phyloP scores from a whole-genome alignment of 495 filamentous ascomycete species.

The Aspergillus sparsus region DNA sequence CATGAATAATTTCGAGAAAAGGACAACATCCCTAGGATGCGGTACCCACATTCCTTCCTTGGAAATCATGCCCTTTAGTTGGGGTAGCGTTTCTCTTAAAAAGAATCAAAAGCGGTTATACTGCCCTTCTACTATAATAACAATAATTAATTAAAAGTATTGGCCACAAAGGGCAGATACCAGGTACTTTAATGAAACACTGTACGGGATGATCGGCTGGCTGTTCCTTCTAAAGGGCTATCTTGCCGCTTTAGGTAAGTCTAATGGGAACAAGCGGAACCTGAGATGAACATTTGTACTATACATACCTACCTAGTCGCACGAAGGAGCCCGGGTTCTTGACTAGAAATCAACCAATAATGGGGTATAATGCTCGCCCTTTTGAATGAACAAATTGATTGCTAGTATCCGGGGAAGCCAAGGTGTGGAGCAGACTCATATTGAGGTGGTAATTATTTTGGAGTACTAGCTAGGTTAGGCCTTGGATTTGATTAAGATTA shows the following conservation, averaged over 20 bases:
- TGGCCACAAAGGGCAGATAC: not conserved
- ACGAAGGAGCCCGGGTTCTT: not conserved
- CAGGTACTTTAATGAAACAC: not conserved
- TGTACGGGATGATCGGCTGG: not conserved
- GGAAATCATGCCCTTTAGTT: not conserved
- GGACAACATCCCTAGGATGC: too few species aligned
- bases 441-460: not conserved
- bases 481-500: too few species aligned
- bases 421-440: slow-evolving; percentile 14
- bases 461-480: too few species aligned
- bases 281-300: not conserved
- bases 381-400: not conserved
- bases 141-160: not conserved
- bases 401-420: slow-evolving; percentile 17
- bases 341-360: slow-evolving; percentile 1
- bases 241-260: not conserved
- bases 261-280: not conserved
- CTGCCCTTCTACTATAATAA: too few species aligned
- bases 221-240: not conserved
- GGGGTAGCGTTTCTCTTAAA: too few species aligned
- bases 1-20: too few species aligned
- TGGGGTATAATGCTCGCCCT: not conserved
- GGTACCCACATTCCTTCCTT: not conserved
- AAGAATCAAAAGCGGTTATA: not conserved
- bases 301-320: not conserved